Conservation (phyloP, 164 flowering plant species). For the Dillenia turbinata region DNA sequence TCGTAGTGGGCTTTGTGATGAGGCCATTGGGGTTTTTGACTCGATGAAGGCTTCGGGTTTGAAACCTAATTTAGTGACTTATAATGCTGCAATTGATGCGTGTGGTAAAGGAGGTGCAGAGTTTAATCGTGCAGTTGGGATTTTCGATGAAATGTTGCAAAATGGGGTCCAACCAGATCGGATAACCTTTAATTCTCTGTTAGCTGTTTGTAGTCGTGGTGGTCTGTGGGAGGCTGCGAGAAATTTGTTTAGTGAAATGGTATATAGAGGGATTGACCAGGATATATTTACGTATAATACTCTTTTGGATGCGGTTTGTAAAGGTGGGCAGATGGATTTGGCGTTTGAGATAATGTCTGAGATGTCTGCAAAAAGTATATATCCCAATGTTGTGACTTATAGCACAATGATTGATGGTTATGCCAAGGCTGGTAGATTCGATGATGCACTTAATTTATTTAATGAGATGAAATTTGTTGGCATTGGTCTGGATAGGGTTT, state of each 20-base stretch:
- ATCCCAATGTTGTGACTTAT: slow-evolving; percentile 91
- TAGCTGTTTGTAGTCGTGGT: slow-evolving; percentile 83
- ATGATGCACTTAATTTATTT: slow-evolving; percentile 69
- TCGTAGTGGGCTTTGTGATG: slow-evolving; percentile 56
- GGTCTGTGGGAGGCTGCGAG: slow-evolving; percentile 85
- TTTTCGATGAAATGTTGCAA: slow-evolving; percentile 75
- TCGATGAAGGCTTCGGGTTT: slow-evolving; percentile 67
- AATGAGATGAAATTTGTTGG: slow-evolving; percentile 75
- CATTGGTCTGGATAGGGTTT: slow-evolving; percentile 72
- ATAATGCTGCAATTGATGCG: slow-evolving; percentile 95
- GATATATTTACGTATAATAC: slow-evolving; percentile 95
- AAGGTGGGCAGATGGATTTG: slow-evolving; percentile 88
- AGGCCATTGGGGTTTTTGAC: slow-evolving; percentile 68
- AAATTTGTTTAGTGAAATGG: slow-evolving; percentile 74
- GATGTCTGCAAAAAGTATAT: slow-evolving; percentile 61
- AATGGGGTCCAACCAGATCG: slow-evolving; percentile 83
- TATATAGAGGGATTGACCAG: slow-evolving; percentile 58
- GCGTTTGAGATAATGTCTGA: slow-evolving; percentile 75
- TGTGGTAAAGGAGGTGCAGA: slow-evolving; percentile 94
- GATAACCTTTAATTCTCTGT: slow-evolving; percentile 85
- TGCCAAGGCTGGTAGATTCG: slow-evolving; percentile 77
- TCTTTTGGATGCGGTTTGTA: slow-evolving; percentile 77
- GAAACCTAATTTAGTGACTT: slow-evolving; percentile 89
- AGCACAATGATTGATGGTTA: slow-evolving; percentile 94
- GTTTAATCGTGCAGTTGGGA: slow-evolving; percentile 42